Evolutionary conservation across 805 yeast species (phyloP).

Genomic region (Candida xyloterini): DNA sequence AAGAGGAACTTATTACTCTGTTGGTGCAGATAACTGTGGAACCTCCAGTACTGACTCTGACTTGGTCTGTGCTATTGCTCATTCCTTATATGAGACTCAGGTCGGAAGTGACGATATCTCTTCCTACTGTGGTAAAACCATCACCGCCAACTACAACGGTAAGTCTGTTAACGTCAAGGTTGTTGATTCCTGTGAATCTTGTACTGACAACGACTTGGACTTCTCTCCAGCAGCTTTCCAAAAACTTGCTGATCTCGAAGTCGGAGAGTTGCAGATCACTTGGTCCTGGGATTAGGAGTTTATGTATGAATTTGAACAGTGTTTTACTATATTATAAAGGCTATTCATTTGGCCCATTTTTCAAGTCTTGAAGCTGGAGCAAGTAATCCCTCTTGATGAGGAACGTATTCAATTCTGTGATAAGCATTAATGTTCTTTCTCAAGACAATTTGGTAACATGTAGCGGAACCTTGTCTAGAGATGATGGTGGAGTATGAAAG

Average conservation of each 20-base stretch:
- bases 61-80: slow-evolving; percentile 48
- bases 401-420: slow-evolving; percentile 79
- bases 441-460: slow-evolving; percentile 86
- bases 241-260: slow-evolving; percentile 41
- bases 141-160: slow-evolving; percentile 44
- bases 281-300: slow-evolving; percentile 39
- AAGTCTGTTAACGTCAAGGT: slow-evolving; percentile 51
- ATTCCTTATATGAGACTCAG: slow-evolving; percentile 36
- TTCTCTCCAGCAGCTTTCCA: slow-evolving; percentile 53
- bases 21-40: slow-evolving; percentile 53
- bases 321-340: too few relatives aligned
- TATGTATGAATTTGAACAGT: too few relatives aligned
- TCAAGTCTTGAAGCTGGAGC: slow-evolving; percentile 54
- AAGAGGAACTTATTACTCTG: slow-evolving; percentile 48
- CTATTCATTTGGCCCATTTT: slow-evolving; percentile 50
- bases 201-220: slow-evolving; percentile 45
- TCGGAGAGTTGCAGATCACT: slow-evolving; percentile 45
- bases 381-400: slow-evolving; percentile 70
- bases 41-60: slow-evolving; percentile 39
- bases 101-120: slow-evolving; percentile 28
- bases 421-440: slow-evolving; percentile 85
- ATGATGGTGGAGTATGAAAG: slow-evolving; percentile 78
- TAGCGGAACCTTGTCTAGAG: slow-evolving; percentile 90
- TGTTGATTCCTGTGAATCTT: slow-evolving; percentile 53
- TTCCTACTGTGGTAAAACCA: slow-evolving; percentile 48